These are phyloP conservation scores for Cystobasidium slooffiae DNA, from an alignment of 1,284 basidiomycete species.

Conservation along the genomic window DNA sequence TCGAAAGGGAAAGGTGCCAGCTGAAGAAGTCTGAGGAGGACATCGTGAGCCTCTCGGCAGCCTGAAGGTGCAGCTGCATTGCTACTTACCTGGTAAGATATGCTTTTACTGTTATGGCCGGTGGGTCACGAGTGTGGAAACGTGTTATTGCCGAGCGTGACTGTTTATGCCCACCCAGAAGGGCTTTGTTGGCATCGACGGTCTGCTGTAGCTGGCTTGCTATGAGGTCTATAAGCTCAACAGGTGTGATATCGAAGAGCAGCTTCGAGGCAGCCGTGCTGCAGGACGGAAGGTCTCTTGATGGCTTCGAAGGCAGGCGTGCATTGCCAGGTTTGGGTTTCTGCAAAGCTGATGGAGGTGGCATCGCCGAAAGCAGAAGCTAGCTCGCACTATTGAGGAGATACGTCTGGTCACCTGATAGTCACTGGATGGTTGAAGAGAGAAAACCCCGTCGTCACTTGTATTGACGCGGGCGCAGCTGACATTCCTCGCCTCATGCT, in stretches of 20 bases:
- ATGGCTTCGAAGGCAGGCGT: conserved; percentile 20
- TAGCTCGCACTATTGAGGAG: neutral
- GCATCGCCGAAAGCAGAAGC: neutral
- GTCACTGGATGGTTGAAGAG: neutral
- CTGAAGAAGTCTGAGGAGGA: conserved; percentile 17
- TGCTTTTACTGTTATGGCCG: conserved; percentile 15
- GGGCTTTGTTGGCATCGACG: neutral
- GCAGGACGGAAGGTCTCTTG: conserved; percentile 4
- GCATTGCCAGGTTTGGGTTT: conserved; percentile 16
- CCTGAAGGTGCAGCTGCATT: neutral
- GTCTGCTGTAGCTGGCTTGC: neutral
- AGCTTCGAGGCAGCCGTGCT: conserved; percentile 15
- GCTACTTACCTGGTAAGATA: conserved; percentile 31
- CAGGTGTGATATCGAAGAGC: conserved; percentile 23
- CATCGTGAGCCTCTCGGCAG: neutral
- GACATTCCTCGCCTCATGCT: too few relatives aligned
- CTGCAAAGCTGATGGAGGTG: neutral
- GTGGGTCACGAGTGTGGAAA: conserved; percentile 29
- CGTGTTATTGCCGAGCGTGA: conserved; percentile 16
- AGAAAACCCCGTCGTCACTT: too few relatives aligned
- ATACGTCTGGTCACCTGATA: neutral
- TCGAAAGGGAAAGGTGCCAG: conserved; percentile 35
- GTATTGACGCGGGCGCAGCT: too few relatives aligned
- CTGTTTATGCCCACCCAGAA: conserved; percentile 27
- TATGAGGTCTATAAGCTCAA: conserved; percentile 22